phyloP scores from a whole-genome alignment of 2,329 filamentous ascomycete genomes.

The Aureobasidium sp. region DNA sequence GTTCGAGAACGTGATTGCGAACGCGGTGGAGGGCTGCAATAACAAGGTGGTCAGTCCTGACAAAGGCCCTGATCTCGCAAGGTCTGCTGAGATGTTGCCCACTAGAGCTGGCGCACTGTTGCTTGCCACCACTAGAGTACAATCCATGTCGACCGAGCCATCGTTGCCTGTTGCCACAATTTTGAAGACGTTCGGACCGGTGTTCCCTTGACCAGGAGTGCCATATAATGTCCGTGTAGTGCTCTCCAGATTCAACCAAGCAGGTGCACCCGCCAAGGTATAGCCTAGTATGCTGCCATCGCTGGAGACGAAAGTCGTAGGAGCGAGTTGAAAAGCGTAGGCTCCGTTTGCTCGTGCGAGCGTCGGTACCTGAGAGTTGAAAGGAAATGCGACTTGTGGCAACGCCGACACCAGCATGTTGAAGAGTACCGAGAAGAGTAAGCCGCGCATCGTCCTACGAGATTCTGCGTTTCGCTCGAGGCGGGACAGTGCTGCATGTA shows the following conservation, averaged over 20 bases:
- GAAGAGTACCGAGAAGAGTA: background rate
- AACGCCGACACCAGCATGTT: conserved; percentile 4
- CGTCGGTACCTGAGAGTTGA: conserved; percentile 78
- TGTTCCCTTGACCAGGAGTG: conserved; percentile 51
- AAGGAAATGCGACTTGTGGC: conserved; percentile 52
- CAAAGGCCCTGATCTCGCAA: conserved; percentile 47
- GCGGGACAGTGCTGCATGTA: background rate
- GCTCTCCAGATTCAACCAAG: conserved; percentile 67
- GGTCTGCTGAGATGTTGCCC: conserved; percentile 51
- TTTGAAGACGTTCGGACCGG: conserved; percentile 53
- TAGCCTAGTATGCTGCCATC: conserved; percentile 52
- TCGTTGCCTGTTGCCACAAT: conserved; percentile 61
- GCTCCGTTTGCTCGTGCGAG: conserved; percentile 60
- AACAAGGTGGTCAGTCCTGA: conserved; percentile 49
- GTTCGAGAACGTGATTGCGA: conserved; percentile 35
- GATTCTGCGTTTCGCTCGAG: background rate
- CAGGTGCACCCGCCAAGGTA: conserved; percentile 54
- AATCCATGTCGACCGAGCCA: conserved; percentile 55
- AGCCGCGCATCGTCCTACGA: background rate
- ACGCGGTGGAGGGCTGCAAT: conserved; percentile 28
- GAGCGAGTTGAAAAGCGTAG: conserved; percentile 65
- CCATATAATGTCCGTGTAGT: conserved; percentile 59
- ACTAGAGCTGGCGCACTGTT: conserved; percentile 46
- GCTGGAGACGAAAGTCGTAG: conserved; percentile 62
- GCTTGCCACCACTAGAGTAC: conserved; percentile 63